Conservation (phyloP, 768 basidiomycete genomes). For the Leccinum broughii region DNA sequence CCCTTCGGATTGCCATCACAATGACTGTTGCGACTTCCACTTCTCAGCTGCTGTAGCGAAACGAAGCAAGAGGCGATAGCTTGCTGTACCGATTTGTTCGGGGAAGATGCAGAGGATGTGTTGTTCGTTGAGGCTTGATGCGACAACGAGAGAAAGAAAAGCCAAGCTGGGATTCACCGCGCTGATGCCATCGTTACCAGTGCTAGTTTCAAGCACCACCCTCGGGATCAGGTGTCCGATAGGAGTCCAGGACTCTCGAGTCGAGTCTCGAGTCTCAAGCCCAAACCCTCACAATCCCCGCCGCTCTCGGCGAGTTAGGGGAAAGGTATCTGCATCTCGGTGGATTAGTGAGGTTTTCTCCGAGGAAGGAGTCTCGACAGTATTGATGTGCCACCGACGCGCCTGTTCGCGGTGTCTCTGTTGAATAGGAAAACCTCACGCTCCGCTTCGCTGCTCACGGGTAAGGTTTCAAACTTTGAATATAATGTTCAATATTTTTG, state of each 20-base stretch:
- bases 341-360: neutral
- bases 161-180: neutral
- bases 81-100: neutral
- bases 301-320: neutral
- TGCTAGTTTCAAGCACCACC: neutral
- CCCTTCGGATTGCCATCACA: neutral
- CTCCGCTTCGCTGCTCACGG: neutral
- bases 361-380: neutral
- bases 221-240: slow-evolving; percentile 5
- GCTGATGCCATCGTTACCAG: slow-evolving; percentile 5
- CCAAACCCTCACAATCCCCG: neutral
- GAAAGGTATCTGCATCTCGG: neutral
- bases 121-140: neutral
- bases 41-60: neutral
- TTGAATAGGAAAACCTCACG: neutral
- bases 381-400: neutral
- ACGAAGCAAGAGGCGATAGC: neutral
- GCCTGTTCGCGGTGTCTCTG: neutral
- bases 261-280: neutral
- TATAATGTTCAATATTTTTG: neutral
- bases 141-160: neutral
- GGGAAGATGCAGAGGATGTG: neutral
- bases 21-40: neutral
- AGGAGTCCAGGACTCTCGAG: neutral
- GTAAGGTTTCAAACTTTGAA: neutral